Evolutionary conservation across 2,329 filamentous ascomycete genomes (phyloP).

Genomic region (Exophiala calicioides): DNA sequence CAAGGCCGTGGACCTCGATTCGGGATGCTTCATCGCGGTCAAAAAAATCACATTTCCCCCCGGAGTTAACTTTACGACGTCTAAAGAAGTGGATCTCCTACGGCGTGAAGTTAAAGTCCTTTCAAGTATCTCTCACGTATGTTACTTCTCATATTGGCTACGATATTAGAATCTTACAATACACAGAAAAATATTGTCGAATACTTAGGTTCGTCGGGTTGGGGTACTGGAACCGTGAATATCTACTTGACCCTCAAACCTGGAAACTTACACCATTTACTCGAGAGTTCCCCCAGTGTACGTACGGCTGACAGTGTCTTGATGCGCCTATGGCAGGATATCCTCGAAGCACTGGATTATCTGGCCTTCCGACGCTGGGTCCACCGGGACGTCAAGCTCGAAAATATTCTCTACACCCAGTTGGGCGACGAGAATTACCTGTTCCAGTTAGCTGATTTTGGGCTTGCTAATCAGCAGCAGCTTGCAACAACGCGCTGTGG

Average conservation of each 20-base stretch:
- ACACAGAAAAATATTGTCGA: not conserved
- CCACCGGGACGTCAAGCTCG: constrained; percentile 32
- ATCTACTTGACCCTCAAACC: not conserved
- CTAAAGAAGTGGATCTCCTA: not conserved
- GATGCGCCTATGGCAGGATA: constrained; percentile 13
- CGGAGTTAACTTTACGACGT: not conserved
- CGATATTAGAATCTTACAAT: not conserved
- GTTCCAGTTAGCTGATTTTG: constrained; percentile 32
- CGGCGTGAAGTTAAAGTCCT: constrained; percentile 6
- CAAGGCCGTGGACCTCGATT: constrained; percentile 9
- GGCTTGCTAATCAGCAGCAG: constrained; percentile 20
- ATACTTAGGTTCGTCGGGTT: constrained; percentile 1
- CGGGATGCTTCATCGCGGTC: constrained; percentile 5
- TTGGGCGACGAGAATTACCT: constrained; percentile 8
- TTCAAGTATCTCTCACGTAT: not conserved
- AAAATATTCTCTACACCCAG: constrained; percentile 32
- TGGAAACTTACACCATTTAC: constrained; percentile 1
- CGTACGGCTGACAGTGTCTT: not conserved
- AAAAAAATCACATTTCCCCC: constrained; percentile 3
- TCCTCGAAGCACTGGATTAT: constrained; percentile 31
- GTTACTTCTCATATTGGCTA: not conserved
- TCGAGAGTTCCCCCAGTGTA: not conserved
- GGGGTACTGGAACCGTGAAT: not conserved
- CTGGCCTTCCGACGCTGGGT: constrained; percentile 23
- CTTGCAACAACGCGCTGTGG: constrained; percentile 17